Percentiles rank a stretch among this genome's conserved stretches.
phyloP scores from a whole-genome alignment of 179 eudicot species.

The Silene vulgaris region DNA sequence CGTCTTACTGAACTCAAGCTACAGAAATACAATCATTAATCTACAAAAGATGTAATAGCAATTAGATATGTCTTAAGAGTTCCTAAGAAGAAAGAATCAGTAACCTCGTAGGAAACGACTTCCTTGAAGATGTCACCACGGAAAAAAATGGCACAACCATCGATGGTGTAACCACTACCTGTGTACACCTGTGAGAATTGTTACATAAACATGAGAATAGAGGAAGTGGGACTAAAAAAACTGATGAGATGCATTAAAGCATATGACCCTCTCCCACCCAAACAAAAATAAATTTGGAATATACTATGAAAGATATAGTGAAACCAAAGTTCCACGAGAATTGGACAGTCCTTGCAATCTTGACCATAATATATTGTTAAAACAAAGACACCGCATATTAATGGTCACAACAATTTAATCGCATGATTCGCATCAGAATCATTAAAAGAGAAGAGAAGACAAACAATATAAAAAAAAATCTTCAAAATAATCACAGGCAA shows the following conservation, averaged over 20 bases:
- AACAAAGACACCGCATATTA: background rate
- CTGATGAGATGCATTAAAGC: background rate
- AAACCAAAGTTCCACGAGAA: background rate
- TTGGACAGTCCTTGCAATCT: background rate
- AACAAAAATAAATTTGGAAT: background rate
- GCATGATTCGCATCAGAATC: background rate
- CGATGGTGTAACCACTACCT: constrained; percentile 23
- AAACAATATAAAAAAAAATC: background rate
- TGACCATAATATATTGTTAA: background rate
- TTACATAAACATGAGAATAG: constrained; percentile 12
- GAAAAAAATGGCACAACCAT: constrained; percentile 43
- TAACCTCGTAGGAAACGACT: constrained; percentile 31
- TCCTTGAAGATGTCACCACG: constrained; percentile 24
- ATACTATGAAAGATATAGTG: background rate
- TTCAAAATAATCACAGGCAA: background rate
- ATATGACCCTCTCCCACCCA: background rate
- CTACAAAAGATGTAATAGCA: background rate
- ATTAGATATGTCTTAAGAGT: background rate
- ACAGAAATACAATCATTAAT: constrained; percentile 14
- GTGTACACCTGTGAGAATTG: constrained; percentile 28
- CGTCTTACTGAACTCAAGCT: constrained; percentile 31
- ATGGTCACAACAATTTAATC: background rate
- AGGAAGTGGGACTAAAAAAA: background rate
- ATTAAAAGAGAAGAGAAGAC: background rate
- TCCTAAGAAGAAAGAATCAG: background rate